These are phyloP conservation scores for Cyclocybe aegerita DNA, from an alignment of 768 basidiomycete species.

Conservation along the genomic window DNA sequence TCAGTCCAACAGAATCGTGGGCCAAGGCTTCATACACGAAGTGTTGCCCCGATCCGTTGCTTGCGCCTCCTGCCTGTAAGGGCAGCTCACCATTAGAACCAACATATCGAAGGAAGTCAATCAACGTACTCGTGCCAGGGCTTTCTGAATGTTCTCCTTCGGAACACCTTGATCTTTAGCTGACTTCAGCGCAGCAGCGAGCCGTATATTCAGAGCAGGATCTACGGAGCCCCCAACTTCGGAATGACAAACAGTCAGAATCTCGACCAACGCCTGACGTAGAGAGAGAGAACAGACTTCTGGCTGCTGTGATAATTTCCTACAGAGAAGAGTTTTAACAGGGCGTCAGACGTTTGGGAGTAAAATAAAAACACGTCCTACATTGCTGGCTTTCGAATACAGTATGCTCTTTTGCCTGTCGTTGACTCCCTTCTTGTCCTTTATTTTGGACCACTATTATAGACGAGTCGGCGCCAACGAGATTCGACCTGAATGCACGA, in stretches of 20 bases:
- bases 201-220: slow-evolving; percentile 50
- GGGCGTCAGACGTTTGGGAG: not conserved
- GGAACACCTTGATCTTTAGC: slow-evolving; percentile 61
- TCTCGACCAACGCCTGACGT: not conserved
- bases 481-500: not conserved
- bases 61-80: slow-evolving; percentile 41
- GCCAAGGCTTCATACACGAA: slow-evolving; percentile 64
- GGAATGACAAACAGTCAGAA: slow-evolving; percentile 3
- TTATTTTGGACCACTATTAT: slow-evolving; percentile 74
- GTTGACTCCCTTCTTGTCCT: slow-evolving; percentile 64
- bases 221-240: slow-evolving; percentile 57
- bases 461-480: not conserved
- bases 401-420: slow-evolving; percentile 59
- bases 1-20: slow-evolving; percentile 55
- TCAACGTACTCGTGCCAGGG: slow-evolving; percentile 48
- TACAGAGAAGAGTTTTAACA: slow-evolving; percentile 18
- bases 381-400: slow-evolving; percentile 56
- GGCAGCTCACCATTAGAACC: not conserved
- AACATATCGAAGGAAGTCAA: no score
- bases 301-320: slow-evolving; percentile 64
- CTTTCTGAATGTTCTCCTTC: slow-evolving; percentile 66
- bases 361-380: slow-evolving; percentile 29
- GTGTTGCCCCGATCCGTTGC: slow-evolving; percentile 46
- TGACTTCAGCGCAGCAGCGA: slow-evolving; percentile 55
- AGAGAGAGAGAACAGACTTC: slow-evolving; percentile 38